A percentile compares a stretch with the other conserved stretches of the same genome.
Evolutionary conservation across 805 yeast species (phyloP).

Genomic region (Zygotorulaspora danielsina): DNA sequence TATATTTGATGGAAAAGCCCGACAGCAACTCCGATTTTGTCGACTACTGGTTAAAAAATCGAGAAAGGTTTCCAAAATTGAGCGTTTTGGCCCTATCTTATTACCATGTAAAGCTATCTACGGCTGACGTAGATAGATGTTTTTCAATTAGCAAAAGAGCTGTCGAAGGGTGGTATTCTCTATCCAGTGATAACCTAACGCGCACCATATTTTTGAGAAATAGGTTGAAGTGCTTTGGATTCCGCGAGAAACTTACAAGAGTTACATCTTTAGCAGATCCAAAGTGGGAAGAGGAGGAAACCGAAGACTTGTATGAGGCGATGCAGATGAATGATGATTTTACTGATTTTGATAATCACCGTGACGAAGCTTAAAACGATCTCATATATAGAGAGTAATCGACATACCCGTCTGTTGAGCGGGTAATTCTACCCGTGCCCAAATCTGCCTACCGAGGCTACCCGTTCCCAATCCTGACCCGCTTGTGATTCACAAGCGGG

Average conservation of each 20-base stretch:
- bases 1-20: background rate
- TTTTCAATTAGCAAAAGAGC: constrained; percentile 4
- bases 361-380: constrained; percentile 1
- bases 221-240: constrained; percentile 2
- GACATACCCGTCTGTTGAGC: background rate
- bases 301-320: background rate
- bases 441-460: background rate
- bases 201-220: constrained; percentile 1
- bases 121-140: constrained; percentile 3
- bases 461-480: too few species aligned
- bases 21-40: constrained; percentile 4
- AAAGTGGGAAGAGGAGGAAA: constrained; percentile 1
- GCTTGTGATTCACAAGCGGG: too few species aligned
- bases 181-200: background rate
- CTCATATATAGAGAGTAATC: background rate
- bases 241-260: background rate
- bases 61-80: constrained; percentile 3
- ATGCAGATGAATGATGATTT: background rate
- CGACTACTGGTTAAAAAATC: constrained; percentile 5
- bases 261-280: background rate
- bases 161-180: constrained; percentile 1
- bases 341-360: constrained; percentile 1
- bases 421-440: constrained; percentile 1
- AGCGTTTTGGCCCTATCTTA: constrained; percentile 1
- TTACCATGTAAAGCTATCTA: background rate